These are phyloP conservation scores for Alternaria sp. DNA, from an alignment of 2,329 filamentous ascomycete species.

Conservation along the genomic window DNA sequence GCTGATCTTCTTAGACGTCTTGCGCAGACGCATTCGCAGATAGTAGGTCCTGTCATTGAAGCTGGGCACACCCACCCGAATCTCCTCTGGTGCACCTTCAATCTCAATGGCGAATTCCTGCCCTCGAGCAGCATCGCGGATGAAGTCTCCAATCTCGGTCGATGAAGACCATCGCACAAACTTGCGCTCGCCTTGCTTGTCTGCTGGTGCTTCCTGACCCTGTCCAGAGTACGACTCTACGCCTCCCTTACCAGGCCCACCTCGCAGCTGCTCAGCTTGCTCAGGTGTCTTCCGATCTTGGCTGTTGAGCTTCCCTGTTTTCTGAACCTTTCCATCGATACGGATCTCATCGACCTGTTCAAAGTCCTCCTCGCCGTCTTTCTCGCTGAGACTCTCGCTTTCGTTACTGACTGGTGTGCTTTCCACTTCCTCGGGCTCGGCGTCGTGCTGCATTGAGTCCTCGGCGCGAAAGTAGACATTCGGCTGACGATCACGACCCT, in stretches of 20 bases:
- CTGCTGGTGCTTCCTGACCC: constrained; percentile 62
- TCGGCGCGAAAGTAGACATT: constrained; percentile 81
- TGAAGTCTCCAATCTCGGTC: constrained; percentile 93
- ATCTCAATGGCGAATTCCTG: constrained; percentile 86
- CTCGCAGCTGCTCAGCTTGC: constrained; percentile 49
- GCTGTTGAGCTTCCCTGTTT: constrained; percentile 51
- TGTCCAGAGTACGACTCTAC: constrained; percentile 75
- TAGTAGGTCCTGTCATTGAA: constrained; percentile 93
- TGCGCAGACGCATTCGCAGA: constrained; percentile 76
- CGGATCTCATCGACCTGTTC: constrained; percentile 57
- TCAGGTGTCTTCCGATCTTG: constrained; percentile 35
- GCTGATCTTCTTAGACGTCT: constrained; percentile 72
- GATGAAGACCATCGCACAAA: constrained; percentile 89
- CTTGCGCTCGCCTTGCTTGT: constrained; percentile 57
- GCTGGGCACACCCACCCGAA: constrained; percentile 81
- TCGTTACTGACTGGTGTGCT: constrained; percentile 35
- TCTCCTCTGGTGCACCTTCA: constrained; percentile 70
- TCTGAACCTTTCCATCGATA: constrained; percentile 57
- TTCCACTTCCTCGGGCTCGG: constrained; percentile 33
- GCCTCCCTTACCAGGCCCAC: constrained; percentile 60
- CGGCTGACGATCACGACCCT: constrained; percentile 73
- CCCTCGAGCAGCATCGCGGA: constrained; percentile 83
- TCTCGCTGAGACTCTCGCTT: constrained; percentile 31
- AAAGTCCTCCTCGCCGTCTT: constrained; percentile 49
- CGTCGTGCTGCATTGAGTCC: constrained; percentile 69